These are phyloP conservation scores for Suillus weaverae DNA, from an alignment of 768 basidiomycete species.

Conservation along the genomic window DNA sequence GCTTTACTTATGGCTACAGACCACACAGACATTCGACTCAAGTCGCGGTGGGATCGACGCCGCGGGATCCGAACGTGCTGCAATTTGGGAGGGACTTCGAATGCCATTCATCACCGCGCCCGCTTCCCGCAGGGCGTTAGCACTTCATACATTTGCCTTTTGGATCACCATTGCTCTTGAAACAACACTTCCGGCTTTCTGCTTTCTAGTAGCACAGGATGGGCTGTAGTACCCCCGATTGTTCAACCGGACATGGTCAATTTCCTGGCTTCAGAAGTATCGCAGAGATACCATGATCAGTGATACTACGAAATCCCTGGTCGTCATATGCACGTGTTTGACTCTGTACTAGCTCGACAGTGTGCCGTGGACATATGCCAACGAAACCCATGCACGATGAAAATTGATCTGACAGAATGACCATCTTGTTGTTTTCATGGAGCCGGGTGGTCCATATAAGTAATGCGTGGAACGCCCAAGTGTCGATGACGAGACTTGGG, in stretches of 20 bases:
- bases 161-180: constrained; percentile 22
- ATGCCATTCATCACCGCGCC: background rate
- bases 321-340: constrained; percentile 9
- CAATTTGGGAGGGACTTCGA: background rate
- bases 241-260: constrained; percentile 31
- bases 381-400: background rate
- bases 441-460: background rate
- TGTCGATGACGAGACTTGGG: background rate
- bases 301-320: constrained; percentile 9
- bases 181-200: constrained; percentile 22
- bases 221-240: constrained; percentile 33
- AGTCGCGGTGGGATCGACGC: background rate
- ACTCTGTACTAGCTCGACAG: constrained; percentile 30
- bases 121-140: background rate
- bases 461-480: background rate
- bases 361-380: constrained; percentile 40
- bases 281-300: constrained; percentile 15
- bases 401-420: background rate
- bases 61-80: background rate
- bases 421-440: background rate
- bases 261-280: constrained; percentile 17
- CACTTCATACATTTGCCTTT: background rate
- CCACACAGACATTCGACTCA: background rate
- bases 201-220: constrained; percentile 33
- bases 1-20: background rate